Evolutionary conservation across 139 green algal genomes (phyloP).

Genomic region (Raphidocelis subcapitata): DNA sequence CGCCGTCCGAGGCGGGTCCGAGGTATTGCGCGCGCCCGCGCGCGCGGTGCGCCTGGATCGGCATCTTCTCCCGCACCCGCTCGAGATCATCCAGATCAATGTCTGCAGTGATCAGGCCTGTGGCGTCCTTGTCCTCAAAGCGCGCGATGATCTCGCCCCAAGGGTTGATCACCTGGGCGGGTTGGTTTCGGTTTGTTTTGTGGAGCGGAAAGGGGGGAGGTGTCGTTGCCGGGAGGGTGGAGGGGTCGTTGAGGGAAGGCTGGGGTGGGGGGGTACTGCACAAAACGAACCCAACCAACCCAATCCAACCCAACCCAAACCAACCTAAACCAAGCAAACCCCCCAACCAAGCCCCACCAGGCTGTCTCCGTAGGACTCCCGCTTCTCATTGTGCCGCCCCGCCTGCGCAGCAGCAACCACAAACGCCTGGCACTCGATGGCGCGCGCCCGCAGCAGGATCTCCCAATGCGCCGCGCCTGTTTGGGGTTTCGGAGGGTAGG

Average conservation of each 20-base stretch:
- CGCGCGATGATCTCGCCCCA: constrained; percentile 84
- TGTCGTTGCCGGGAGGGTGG: too few species aligned
- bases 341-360: constrained; percentile 26
- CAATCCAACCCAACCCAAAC: too few species aligned
- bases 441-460: constrained; percentile 88
- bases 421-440: constrained; percentile 94
- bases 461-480: constrained; percentile 93
- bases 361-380: constrained; percentile 88
- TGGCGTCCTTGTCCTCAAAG: constrained; percentile 69
- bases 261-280: too few species aligned
- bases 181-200: too few species aligned
- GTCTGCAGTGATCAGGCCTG: constrained; percentile 48
- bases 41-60: constrained; percentile 45
- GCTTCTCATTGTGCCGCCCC: constrained; percentile 85
- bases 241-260: too few species aligned
- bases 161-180: constrained; percentile 75
- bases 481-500: not conserved
- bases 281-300: too few species aligned
- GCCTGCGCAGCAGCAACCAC: constrained; percentile 92
- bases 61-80: constrained; percentile 50
- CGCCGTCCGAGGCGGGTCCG: too few species aligned
- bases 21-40: not conserved
- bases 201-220: too few species aligned
- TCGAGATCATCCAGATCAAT: constrained; percentile 60
- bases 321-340: too few species aligned